Base-by-base conservation (phyloP, 23 red algal genomes). In the Gracilaria vermiculophylla region DNA sequence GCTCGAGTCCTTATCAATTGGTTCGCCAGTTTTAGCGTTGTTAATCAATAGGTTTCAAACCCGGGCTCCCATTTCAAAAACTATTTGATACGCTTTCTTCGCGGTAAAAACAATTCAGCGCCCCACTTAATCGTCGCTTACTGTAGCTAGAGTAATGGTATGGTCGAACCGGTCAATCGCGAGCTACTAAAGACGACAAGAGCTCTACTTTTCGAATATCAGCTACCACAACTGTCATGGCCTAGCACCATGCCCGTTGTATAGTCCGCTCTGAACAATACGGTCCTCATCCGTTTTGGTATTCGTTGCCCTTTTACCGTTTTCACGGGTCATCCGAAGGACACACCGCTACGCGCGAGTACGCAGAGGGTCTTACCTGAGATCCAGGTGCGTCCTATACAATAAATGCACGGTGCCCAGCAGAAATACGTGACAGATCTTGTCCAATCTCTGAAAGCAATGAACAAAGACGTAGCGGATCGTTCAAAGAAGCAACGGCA, bases 151-250 rank as follows among this genome's bases (percentile, higher is more conserved):
- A 8, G 6, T 12, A 47, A 47, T 47, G 43, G 43, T 5, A 51
- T 40, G 10, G 74, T 78, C 16, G 49, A 78, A 78, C 35, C 0
- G 5, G 74, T 78, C 20, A 51, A 40, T 47, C 15, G 74, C 10
- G 40, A 78, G 27, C 20, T 78, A 19, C 27, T 78, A 0, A 21
- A 40, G 51, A 15, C 50, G 0, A 49, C 28, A 12, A 8, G 69
- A 43, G 69, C 69, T 25, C 69, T 76, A 11, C 39, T 76, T 12
- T 76, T 25, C 8, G 69, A 76, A 45, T 76, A 76, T 76, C 69
- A 76, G 23, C 37, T 76, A 25, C 69, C 0, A 45, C 69, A 42
- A 11, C 49, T 11, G 10, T 76, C 16, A 13, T 39, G 23, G 43
- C 43, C 43, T 47, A 47, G 43, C 43, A 47, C 12, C 43, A 47